Base-by-base conservation (phyloP, 306 rosid species). In the Geum urbanum region DNA sequence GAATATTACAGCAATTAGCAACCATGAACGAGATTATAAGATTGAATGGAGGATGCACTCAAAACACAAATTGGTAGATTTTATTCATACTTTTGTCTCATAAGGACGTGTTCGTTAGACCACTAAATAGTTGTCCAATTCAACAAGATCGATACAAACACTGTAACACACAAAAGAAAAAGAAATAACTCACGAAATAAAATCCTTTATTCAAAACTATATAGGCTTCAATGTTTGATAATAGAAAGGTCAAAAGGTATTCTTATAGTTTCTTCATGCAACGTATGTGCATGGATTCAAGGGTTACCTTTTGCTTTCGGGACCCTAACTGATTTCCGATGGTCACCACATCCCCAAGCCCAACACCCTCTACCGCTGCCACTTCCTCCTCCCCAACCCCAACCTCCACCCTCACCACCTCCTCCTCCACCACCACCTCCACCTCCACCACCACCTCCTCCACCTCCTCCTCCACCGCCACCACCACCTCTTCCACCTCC, bases 281-380 rank as follows among this genome's bases (percentile, higher is more conserved):
- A 20, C 22, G 0, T 44, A 55, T 11, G 1, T 44, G 6, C 5
- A 37, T 11, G 5, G 5, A 40, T 7, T 18, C 20, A 78, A 18
- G 74, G 61, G 3, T 20, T 54, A 41, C 9, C 66, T 50, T 53
- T 75, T 4, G 8, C 66, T 50, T 52, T 75, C 2, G 10, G n/a
- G 35, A 66, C 51, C 24, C 67, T 78, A 19, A 46, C 47, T 55
- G 80, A 60, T 46, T 76, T 76, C 8, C 35, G 32, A n/a, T 18
- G 69, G 19, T 66, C 77, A 0, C 62, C 9, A 22, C 83, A 69
- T 3, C 80, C 80, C 72, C 83, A 79, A 32, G 45, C 57, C 65
- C 78, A 72, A 45, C 82, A 69, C 16, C 68, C 72, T 2, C 56
- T 61, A 27, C 76, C 79, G 3, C 53, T 57, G 5, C 69, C 65